Percentiles rank a stretch among this genome's conserved stretches.
Conservation (phyloP, 2,329 filamentous ascomycete genomes). For the Sporothrix schenckii region DNA sequence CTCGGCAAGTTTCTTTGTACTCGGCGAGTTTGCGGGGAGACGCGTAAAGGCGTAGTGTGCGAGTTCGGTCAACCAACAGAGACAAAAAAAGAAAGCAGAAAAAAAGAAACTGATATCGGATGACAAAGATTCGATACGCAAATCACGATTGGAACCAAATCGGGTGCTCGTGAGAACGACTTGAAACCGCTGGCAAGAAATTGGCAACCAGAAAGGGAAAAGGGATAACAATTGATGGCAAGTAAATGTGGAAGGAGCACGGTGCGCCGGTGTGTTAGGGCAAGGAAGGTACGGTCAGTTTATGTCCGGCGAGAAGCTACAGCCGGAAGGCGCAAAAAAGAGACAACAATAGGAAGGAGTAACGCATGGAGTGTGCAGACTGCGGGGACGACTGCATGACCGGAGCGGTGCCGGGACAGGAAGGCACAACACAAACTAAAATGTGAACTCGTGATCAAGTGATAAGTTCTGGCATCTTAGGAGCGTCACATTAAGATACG, state of each 20-base stretch:
- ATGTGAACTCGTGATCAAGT: slow-evolving; percentile 15
- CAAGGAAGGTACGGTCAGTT: not conserved
- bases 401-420: slow-evolving; percentile 16
- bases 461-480: not conserved
- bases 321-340: slow-evolving; percentile 7
- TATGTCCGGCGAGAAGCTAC: not conserved
- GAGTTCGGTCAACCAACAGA: slow-evolving; percentile 4
- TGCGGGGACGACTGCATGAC: not conserved
- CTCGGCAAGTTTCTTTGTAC: slow-evolving; percentile 5
- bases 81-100: not conserved
- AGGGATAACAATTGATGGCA: not conserved
- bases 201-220: no score
- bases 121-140: not conserved
- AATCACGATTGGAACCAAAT: not conserved
- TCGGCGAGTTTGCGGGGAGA: not conserved
- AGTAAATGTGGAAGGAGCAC: not conserved
- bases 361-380: not conserved
- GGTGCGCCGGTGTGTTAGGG: not conserved
- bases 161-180: not conserved
- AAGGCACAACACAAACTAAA: slow-evolving; percentile 22
- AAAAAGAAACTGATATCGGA: not conserved
- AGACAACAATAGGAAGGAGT: not conserved
- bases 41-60: not conserved
- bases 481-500: no score
- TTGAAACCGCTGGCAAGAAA: not conserved